These are phyloP conservation scores for Chaetomium cochliodes DNA, from an alignment of 495 filamentous ascomycete genomes.

Conservation along the genomic window DNA sequence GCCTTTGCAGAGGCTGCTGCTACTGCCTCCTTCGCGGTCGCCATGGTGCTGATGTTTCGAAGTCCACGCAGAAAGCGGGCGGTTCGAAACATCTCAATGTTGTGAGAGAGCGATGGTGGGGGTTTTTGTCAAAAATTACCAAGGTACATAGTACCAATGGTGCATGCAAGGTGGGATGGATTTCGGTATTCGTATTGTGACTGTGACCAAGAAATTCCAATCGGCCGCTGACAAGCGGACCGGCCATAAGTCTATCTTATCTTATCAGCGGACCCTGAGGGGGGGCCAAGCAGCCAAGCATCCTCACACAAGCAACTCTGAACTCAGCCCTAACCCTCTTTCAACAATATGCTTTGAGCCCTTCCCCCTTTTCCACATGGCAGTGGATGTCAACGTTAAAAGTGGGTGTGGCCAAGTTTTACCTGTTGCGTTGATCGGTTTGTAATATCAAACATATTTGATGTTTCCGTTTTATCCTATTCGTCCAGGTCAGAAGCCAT, in stretches of 20 bases:
- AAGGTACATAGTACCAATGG: too few relatives aligned
- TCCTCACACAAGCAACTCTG: too few relatives aligned
- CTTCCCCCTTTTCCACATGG: background rate
- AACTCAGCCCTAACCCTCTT: slow-evolving; percentile 1
- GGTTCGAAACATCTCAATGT: slow-evolving; percentile 20
- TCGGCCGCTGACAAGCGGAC: too few relatives aligned
- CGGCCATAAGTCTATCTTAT: too few relatives aligned
- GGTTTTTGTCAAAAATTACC: background rate
- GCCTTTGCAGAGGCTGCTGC: slow-evolving; percentile 6
- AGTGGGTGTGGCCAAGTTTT: background rate
- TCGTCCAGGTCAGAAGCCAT: background rate
- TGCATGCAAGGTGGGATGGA: background rate
- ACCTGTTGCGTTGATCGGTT: background rate
- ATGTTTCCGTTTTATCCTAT: background rate
- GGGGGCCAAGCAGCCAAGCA: too few relatives aligned
- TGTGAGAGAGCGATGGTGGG: background rate
- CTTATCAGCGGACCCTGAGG: slow-evolving; percentile 2
- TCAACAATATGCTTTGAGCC: too few relatives aligned
- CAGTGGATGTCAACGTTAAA: background rate
- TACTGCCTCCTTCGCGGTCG: slow-evolving; percentile 7
- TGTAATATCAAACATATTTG: background rate
- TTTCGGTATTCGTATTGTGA: background rate
- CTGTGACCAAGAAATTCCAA: slow-evolving; percentile 2
- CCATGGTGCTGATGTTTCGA: slow-evolving; percentile 15
- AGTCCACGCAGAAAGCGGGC: slow-evolving; percentile 17